A percentile compares a stretch with the other conserved stretches of the same genome.
Conservation (phyloP, 2,329 filamentous ascomycete genomes). For the Penicillium hordei region DNA sequence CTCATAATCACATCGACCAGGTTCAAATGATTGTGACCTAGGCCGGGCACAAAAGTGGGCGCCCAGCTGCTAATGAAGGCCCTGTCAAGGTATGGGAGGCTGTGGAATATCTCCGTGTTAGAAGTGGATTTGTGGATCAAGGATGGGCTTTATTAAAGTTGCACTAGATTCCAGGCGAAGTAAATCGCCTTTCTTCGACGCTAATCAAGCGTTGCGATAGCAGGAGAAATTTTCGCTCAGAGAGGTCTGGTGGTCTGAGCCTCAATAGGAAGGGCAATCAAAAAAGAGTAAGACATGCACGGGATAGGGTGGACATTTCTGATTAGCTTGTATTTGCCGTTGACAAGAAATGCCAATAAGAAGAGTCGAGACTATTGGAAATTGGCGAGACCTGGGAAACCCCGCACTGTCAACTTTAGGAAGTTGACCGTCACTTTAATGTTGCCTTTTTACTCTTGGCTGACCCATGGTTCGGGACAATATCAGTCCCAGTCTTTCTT, state of each 20-base stretch:
- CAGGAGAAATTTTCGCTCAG: background rate
- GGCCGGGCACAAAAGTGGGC: background rate
- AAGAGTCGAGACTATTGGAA: background rate
- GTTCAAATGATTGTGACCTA: background rate
- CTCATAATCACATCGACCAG: background rate
- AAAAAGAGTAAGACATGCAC: background rate
- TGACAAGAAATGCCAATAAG: background rate
- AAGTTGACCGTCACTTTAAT: background rate
- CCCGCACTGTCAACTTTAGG: background rate
- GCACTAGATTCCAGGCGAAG: background rate
- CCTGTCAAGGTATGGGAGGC: background rate
- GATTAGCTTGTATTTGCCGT: slow-evolving; percentile 5
- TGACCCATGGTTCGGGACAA: background rate
- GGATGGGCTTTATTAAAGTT: background rate
- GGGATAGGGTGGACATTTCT: background rate
- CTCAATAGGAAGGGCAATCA: slow-evolving; percentile 4
- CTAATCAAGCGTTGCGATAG: background rate
- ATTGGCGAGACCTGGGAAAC: background rate
- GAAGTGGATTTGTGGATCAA: background rate
- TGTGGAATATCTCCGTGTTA: background rate
- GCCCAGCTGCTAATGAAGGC: background rate
- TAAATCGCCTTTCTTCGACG: no score
- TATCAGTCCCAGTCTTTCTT: background rate
- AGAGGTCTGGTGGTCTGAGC: slow-evolving; percentile 1
- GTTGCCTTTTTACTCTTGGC: background rate